Conservation (phyloP, 257 asterid species). For the Solanum paucissectum region DNA sequence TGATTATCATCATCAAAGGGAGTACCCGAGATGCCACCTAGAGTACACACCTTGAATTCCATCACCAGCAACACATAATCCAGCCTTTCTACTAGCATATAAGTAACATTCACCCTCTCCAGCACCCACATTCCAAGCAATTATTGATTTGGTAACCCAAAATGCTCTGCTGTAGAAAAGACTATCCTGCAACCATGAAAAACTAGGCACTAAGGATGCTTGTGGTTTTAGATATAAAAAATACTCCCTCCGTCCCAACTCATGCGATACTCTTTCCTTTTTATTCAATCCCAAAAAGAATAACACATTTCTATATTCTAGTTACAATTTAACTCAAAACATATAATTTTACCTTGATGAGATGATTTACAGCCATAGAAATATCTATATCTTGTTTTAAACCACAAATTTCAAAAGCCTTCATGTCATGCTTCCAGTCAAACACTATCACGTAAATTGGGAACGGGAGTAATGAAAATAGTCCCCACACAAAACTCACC, state of each 20-base stretch:
- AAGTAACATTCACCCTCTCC: constrained; percentile 56
- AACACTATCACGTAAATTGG: not conserved
- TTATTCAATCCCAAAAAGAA: not conserved
- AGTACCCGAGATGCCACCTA: not conserved
- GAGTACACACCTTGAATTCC: constrained; percentile 49
- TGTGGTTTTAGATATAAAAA: not conserved
- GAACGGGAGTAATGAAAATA: not conserved
- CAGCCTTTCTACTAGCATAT: constrained; percentile 65
- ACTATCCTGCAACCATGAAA: constrained; percentile 39
- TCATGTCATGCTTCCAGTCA: no score
- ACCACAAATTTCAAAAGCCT: not conserved
- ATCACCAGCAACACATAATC: constrained; percentile 35
- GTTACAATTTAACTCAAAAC: not conserved
- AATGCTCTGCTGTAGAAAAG: constrained; percentile 57
- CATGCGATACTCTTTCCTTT: not conserved
- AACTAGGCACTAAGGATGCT: not conserved
- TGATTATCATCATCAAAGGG: not conserved
- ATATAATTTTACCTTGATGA: not conserved
- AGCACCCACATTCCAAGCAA: constrained; percentile 72
- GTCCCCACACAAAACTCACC: not conserved
- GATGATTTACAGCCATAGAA: not conserved
- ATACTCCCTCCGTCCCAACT: not conserved
- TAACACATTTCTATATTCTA: not conserved
- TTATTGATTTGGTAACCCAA: constrained; percentile 64
- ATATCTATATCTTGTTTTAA: not conserved